Evolutionary conservation across 345 rosid species (phyloP), one percentile per base, ranked within the genome.

Genomic region (Carallia brachiata): DNA sequence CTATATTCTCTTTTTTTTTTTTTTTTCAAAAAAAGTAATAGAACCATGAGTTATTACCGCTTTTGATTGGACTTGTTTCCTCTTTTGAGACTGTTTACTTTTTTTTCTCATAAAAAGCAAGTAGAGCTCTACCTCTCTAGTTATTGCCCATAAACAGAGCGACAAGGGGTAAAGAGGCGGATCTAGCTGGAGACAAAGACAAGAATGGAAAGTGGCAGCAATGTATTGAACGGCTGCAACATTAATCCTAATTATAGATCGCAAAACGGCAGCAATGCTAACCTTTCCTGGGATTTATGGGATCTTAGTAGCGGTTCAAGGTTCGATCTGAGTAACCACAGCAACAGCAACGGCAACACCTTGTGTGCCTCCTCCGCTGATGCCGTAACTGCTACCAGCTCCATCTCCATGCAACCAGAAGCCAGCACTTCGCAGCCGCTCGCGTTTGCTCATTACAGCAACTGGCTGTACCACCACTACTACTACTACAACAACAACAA

Each of bases 191-290:
- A 12, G 4, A 55, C 50, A n/a, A 23, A 13, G 23, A 34, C 28
- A 72, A 62, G 69, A 23, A 83, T 80, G 84, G 87, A 80, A 70
- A 81, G 64, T 70, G 78, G 78, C 63, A 66, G 78, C 39, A 66
- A 69, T 69, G 31, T 69, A 36, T 77, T 65, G 73, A 58, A 16
- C 23, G 56, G 31, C 17, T 34, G 36, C 61, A 61, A 59, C 72
- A 61, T 54, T 70, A 57, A 15, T 19, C 67, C 60, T 19, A 54
- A 27, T 60, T 44, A 44, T 44, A 66, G 73, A 32, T 62, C 66
- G 8, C 77, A 62, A 36, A 34, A 16, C 12, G 52, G 57, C 48
- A 18, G 52, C 56, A 61, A 52, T 9, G 36, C 48, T 36, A 65
- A 57, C 60, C 70, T 67, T n/a, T 10, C 50, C 6, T 76, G 79